Conservation (phyloP, 2,329 filamentous ascomycete genomes). For the Talaromyces sp. region DNA sequence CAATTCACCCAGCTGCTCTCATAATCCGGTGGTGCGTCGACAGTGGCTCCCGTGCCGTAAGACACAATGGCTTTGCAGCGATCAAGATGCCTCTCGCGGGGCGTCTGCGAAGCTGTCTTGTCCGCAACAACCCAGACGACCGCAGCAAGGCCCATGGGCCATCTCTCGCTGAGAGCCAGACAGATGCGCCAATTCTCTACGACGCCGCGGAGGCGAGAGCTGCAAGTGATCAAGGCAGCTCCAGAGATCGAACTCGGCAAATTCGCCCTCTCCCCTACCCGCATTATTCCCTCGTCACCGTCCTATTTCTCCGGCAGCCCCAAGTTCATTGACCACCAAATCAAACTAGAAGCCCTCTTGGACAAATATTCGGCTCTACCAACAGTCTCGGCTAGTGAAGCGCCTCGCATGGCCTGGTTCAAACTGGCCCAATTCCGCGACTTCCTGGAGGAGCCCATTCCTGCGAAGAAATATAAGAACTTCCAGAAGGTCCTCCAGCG, state of each 20-base stretch:
- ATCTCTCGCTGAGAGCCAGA: not conserved
- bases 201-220: constrained; percentile 17
- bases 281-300: constrained; percentile 74
- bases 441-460: constrained; percentile 64
- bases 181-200: constrained; percentile 17
- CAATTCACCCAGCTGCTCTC: not conserved
- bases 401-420: constrained; percentile 73
- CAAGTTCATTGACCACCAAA: constrained; percentile 76
- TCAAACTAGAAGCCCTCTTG: constrained; percentile 66
- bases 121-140: constrained; percentile 42
- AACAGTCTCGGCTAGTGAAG: constrained; percentile 57
- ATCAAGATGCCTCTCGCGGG: constrained; percentile 28
- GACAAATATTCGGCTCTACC: constrained; percentile 70
- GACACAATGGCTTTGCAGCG: constrained; percentile 32
- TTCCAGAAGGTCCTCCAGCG: constrained; percentile 70
- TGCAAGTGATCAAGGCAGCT: constrained; percentile 22
- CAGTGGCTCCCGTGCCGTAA: constrained; percentile 13
- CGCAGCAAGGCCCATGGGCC: constrained; percentile 7
- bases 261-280: constrained; percentile 47
- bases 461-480: constrained; percentile 70
- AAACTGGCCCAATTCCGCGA: constrained; percentile 70
- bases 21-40: not conserved
- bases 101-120: constrained; percentile 23
- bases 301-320: constrained; percentile 93
- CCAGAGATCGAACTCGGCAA: constrained; percentile 28